Base-by-base conservation (phyloP, 176 grass and related monocot genomes). In the Guadua angustifolia region DNA sequence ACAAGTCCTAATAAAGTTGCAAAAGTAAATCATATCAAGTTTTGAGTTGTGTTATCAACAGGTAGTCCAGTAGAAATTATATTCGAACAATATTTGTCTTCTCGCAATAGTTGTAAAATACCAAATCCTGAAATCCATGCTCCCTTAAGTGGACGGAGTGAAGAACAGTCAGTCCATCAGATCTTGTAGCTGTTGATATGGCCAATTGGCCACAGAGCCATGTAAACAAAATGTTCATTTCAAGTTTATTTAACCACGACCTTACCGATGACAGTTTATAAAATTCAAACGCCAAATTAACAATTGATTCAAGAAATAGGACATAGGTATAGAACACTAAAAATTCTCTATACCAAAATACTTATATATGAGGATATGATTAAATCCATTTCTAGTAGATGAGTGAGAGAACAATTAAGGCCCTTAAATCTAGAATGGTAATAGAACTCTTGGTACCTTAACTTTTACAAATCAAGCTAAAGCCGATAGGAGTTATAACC, bases 21-120 rank as follows among this genome's bases (percentile, higher is more conserved):
- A 15, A 55, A 21, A 35, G 36, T 63, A 74, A 13, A 55, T 15
- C 9, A 56, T 56, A 56, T 19, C 2, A 8, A 9, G 19, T 21
- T 56, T 21, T 33, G 17, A 36, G 17, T 74, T 74, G 14, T 4
- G 4, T 38, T 35, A 38, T 35, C 13, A 55, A 36, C 49, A 21
- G 29, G 17, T 75, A 57, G 10, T 75, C 50, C 29, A 55, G 50
- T 57, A 75, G 32, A 9, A 55, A 38, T 75, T 75, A 75, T 73
- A 52, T 73, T 52, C 17, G 7, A 73, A 73, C 25, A 52, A 52
- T 73, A 64, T 64, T 2, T 43, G 61, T 65, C 7, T 64, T 63
- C 18, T 39, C 19, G 57, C 14, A 12, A 17, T 51, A 49, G 14
- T 74, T 46, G 52, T 19, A 60, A 64, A 59, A 63, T 7, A 17